These are phyloP conservation scores for Coprinopsis sp. DNA, from an alignment of 768 basidiomycete species.

Conservation along the genomic window DNA sequence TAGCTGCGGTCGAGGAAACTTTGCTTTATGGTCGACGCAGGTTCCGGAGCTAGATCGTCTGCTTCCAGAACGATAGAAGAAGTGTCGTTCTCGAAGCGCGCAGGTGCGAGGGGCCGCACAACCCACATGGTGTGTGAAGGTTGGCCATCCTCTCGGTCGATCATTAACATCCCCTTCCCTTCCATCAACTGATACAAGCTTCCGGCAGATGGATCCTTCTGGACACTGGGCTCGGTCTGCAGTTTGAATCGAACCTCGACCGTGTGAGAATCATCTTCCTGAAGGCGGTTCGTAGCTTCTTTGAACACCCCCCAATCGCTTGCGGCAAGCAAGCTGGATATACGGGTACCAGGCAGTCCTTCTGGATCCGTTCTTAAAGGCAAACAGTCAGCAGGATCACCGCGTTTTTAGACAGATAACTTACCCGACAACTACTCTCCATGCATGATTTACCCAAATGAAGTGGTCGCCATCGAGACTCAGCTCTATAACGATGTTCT, in stretches of 20 bases:
- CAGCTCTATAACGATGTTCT: constrained; percentile 94
- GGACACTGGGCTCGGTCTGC: constrained; percentile 61
- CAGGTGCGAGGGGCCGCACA: constrained; percentile 72
- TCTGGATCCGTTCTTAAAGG: constrained; percentile 72
- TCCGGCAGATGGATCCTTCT: constrained; percentile 50
- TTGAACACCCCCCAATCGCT: constrained; percentile 80
- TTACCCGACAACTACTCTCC: constrained; percentile 88
- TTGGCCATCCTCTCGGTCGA: constrained; percentile 82
- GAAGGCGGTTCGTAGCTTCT: constrained; percentile 79
- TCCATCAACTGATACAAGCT: constrained; percentile 83
- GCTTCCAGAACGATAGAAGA: constrained; percentile 55
- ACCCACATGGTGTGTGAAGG: constrained; percentile 99
- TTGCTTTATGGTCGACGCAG: constrained; percentile 36
- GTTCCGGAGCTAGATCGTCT: constrained; percentile 39
- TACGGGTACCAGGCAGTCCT: constrained; percentile 69
- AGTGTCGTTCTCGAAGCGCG: constrained; percentile 65
- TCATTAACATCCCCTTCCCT: constrained; percentile 98
- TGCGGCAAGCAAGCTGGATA: constrained; percentile 77
- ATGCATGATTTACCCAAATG: constrained; percentile 94
- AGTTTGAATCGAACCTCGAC: constrained; percentile 90
- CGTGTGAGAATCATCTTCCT: constrained; percentile 90
- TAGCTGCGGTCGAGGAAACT: constrained; percentile 29
- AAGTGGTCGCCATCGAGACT: constrained; percentile 92
- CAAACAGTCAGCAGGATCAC: constrained; percentile 1
- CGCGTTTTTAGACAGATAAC: constrained; percentile 21